Percentiles rank a stretch among this genome's conserved stretches.
phyloP scores from a whole-genome alignment of 208 protist genomes.

The Trypanosoma conorhini region DNA sequence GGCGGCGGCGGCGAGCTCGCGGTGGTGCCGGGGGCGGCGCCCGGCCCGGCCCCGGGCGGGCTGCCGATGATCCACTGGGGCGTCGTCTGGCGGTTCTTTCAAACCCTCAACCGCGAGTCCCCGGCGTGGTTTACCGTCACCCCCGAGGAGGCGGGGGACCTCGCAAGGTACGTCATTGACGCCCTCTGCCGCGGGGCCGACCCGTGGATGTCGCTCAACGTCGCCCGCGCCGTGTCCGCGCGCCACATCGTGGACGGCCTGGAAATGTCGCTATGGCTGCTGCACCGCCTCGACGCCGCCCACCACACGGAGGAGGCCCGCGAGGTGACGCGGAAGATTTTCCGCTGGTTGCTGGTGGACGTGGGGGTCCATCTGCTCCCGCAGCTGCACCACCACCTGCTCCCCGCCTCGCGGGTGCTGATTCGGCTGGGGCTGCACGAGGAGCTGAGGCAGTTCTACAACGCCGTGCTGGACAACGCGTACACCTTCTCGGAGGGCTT shows the following conservation, averaged over 20 bases:
- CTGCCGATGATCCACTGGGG: constrained; percentile 87
- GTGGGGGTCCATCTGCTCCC: constrained; percentile 82
- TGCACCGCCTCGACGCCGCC: constrained; percentile 72
- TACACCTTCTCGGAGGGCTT: constrained; percentile 60
- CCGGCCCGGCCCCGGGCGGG: neutral
- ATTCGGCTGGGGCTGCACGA: constrained; percentile 67
- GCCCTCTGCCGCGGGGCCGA: constrained; percentile 74
- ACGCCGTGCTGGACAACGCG: constrained; percentile 78
- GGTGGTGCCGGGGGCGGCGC: neutral
- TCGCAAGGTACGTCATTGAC: constrained; percentile 62
- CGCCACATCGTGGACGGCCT: constrained; percentile 81
- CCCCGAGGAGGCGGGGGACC: constrained; percentile 59
- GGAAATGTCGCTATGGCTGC: constrained; percentile 76
- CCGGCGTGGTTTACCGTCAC: constrained; percentile 55
- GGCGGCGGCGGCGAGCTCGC: neutral
- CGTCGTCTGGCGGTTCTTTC: constrained; percentile 75
- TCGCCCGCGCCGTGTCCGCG: constrained; percentile 54
- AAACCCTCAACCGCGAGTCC: constrained; percentile 75
- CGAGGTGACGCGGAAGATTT: constrained; percentile 68
- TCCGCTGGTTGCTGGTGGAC: constrained; percentile 80
- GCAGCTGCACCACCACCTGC: constrained; percentile 66
- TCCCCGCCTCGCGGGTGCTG: constrained; percentile 68
- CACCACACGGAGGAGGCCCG: constrained; percentile 74
- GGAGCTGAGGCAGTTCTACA: constrained; percentile 77
- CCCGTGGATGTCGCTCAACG: constrained; percentile 81